Conservation (phyloP, 306 rosid genomes). For the Prunus campanulata region DNA sequence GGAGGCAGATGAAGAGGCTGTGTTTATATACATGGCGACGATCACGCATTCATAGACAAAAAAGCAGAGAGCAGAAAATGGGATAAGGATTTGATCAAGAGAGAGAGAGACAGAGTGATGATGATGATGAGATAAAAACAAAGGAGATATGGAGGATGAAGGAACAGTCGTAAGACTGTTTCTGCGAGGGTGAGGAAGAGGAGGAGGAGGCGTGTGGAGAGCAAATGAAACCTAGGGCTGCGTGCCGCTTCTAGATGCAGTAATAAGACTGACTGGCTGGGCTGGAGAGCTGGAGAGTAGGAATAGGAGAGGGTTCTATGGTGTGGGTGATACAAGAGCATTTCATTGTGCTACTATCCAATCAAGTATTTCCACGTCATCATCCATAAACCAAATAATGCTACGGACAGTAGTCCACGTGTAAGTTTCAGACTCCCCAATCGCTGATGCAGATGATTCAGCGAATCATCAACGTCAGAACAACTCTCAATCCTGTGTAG, state of each 20-base stretch:
- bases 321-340: neutral
- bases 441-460: no score
- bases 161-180: neutral
- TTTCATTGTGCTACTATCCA: neutral
- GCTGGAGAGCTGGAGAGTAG: neutral
- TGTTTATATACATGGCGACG: constrained; percentile 49
- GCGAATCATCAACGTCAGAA: no score
- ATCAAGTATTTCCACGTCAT: neutral
- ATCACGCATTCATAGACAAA: constrained; percentile 42
- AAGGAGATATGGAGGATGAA: constrained; percentile 6
- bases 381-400: no score
- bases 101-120: neutral
- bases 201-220: constrained; percentile 54
- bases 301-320: neutral
- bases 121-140: neutral
- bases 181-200: neutral
- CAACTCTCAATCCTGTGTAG: no score
- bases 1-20: constrained; percentile 47
- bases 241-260: constrained; percentile 33
- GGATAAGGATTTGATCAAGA: neutral
- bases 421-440: no score
- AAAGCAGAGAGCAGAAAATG: neutral
- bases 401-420: no score
- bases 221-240: constrained; percentile 42
- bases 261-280: neutral